Evolutionary conservation across 768 basidiomycete species (phyloP).

Genomic region (Ramaria sp.): DNA sequence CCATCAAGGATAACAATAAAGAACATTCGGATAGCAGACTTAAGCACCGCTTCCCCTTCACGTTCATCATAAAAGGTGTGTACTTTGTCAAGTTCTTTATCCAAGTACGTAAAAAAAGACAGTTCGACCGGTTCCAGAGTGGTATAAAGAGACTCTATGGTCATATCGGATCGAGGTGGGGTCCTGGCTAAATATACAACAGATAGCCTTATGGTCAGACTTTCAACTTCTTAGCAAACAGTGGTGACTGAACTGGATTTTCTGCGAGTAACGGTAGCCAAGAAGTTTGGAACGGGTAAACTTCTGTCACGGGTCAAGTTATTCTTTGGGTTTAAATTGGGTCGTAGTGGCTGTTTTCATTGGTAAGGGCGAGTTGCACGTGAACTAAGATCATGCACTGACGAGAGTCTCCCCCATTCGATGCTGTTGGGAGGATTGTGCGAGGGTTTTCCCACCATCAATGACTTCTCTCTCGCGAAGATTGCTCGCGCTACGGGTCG

Average conservation of each 20-base stretch:
- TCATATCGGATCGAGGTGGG: constrained; percentile 18
- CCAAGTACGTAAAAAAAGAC: constrained; percentile 68
- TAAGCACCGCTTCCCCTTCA: constrained; percentile 40
- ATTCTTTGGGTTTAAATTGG: neutral
- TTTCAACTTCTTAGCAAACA: constrained; percentile 14
- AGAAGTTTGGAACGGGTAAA: neutral
- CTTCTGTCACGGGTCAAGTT: neutral
- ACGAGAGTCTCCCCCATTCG: too few relatives aligned
- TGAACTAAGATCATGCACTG: neutral
- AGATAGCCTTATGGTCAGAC: constrained; percentile 13
- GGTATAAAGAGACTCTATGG: constrained; percentile 30
- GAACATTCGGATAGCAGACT: constrained; percentile 8
- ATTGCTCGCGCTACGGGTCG: neutral
- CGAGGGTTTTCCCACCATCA: neutral
- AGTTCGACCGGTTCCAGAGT: constrained; percentile 48
- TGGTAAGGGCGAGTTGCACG: neutral
- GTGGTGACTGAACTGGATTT: neutral
- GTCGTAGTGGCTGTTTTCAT: neutral
- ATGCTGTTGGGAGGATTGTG: neutral
- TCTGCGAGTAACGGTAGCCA: neutral
- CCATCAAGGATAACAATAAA: neutral
- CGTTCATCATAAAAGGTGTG: constrained; percentile 70
- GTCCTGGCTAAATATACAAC: neutral
- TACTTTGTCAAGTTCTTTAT: constrained; percentile 74
- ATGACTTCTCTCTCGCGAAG: neutral